Evolutionary conservation across 2,329 filamentous ascomycete genomes (phyloP).

Genomic region (Fusarium cicatricum): DNA sequence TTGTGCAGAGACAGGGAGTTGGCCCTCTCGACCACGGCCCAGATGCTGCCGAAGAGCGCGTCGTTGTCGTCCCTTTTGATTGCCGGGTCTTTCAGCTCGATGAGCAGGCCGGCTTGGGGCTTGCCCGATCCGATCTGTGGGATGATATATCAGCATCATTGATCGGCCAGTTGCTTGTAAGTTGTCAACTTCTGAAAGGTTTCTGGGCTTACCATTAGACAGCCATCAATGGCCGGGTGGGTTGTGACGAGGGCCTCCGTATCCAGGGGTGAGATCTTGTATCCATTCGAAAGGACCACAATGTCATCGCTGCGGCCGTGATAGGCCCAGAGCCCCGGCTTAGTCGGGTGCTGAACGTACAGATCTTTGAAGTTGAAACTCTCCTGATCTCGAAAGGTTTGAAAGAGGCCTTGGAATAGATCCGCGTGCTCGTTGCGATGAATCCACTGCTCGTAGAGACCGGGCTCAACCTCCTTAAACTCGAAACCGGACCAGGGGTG

Average conservation of each 20-base stretch:
- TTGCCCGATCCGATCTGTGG: slow-evolving; percentile 33
- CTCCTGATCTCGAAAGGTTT: slow-evolving; percentile 43
- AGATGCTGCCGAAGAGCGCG: slow-evolving; percentile 54
- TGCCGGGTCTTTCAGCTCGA: slow-evolving; percentile 39
- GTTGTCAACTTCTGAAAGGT: background rate
- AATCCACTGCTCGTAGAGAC: slow-evolving; percentile 46
- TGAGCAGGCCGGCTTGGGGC: slow-evolving; percentile 40
- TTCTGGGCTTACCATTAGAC: slow-evolving; percentile 35
- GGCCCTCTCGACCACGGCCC: slow-evolving; percentile 53
- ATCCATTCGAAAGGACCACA: slow-evolving; percentile 44
- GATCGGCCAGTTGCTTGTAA: no score
- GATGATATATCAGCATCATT: no score
- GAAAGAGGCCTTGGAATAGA: slow-evolving; percentile 46
- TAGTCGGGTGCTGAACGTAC: slow-evolving; percentile 40
- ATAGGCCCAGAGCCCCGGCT: slow-evolving; percentile 43
- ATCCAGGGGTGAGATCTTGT: slow-evolving; percentile 45
- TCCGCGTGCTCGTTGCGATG: slow-evolving; percentile 43
- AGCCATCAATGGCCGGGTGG: slow-evolving; percentile 39
- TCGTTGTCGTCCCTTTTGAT: slow-evolving; percentile 30
- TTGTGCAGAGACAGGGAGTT: slow-evolving; percentile 52
- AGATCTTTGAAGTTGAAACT: slow-evolving; percentile 45
- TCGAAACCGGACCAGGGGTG: slow-evolving; percentile 48
- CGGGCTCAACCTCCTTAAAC: slow-evolving; percentile 44
- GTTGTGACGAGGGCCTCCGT: slow-evolving; percentile 41
- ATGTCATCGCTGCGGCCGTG: slow-evolving; percentile 44